Evolutionary conservation across 2,329 filamentous ascomycete genomes (phyloP).

Genomic region (Pseudogymnoascus verrucosus): DNA sequence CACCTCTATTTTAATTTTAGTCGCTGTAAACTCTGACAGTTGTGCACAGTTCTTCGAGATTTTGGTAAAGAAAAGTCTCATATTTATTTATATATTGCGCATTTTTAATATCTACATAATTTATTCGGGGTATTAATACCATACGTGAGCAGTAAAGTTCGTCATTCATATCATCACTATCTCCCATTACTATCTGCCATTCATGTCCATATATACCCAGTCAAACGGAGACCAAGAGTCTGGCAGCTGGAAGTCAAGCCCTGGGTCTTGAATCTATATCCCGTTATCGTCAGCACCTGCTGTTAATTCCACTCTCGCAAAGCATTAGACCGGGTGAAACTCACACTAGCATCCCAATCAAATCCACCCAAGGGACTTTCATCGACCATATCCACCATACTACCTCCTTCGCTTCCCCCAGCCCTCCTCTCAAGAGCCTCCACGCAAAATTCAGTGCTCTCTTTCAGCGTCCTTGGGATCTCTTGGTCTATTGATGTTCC

Average conservation of each 20-base stretch:
- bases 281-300: not conserved
- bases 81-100: not conserved
- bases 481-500: not conserved
- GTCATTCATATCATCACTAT: not conserved
- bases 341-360: not conserved
- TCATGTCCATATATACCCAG: slow-evolving; percentile 1
- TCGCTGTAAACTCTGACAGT: not conserved
- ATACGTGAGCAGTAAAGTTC: not conserved
- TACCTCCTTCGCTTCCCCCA: not conserved
- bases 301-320: not conserved
- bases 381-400: not conserved
- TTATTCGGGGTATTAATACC: not conserved
- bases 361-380: not conserved
- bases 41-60: not conserved
- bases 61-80: no score
- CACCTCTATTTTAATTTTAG: not conserved
- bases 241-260: not conserved
- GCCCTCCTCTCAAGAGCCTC: not conserved
- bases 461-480: not conserved
- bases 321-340: not conserved
- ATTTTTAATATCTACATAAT: not conserved
- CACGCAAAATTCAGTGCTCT: slow-evolving; percentile 4
- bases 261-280: not conserved
- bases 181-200: not conserved
- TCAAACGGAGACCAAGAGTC: slow-evolving; percentile 1